Evolutionary conservation across 208 protist species (phyloP).

Genomic region (Wallacemonas collosoma): DNA sequence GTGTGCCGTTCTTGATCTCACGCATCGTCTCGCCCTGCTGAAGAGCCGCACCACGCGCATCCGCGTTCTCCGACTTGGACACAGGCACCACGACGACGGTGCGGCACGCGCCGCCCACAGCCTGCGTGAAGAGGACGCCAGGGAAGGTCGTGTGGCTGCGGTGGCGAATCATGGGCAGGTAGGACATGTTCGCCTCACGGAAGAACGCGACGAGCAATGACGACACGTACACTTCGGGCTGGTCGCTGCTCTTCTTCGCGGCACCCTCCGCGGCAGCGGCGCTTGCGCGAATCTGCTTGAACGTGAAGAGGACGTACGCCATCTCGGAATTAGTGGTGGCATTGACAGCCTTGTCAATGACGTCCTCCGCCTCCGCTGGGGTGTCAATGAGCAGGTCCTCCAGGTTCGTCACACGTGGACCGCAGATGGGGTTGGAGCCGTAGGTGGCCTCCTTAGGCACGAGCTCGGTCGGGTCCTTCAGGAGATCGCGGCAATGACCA

Average conservation of each 20-base stretch:
- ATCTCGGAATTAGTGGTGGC: conserved; percentile 27
- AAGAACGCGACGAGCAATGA: conserved; percentile 43
- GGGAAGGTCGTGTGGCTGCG: conserved; percentile 24
- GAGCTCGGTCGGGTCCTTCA: conserved; percentile 17
- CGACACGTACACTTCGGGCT: conserved; percentile 42
- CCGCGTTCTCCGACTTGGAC: conserved; percentile 19
- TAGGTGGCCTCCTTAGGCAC: conserved; percentile 32
- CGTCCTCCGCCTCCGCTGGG: conserved; percentile 28
- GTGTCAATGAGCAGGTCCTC: conserved; percentile 34
- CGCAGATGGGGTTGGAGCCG: conserved; percentile 58
- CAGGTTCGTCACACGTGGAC: conserved; percentile 52
- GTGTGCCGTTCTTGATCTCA: conserved; percentile 37
- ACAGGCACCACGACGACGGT: conserved; percentile 51
- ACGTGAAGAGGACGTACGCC: conserved; percentile 36
- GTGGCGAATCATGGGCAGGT: conserved; percentile 31
- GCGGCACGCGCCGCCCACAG: conserved; percentile 55
- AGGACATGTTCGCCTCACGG: conserved; percentile 29
- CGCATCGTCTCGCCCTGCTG: conserved; percentile 28
- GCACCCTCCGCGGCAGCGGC: background rate
- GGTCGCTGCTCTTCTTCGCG: conserved; percentile 4
- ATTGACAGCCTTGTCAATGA: conserved; percentile 32
- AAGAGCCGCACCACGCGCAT: conserved; percentile 9
- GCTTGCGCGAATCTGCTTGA: conserved; percentile 40
- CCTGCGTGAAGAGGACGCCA: conserved; percentile 48
- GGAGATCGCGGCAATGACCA: conserved; percentile 37